Base-by-base conservation (phyloP, 495 filamentous ascomycete genomes). In the Tuber borchii region DNA sequence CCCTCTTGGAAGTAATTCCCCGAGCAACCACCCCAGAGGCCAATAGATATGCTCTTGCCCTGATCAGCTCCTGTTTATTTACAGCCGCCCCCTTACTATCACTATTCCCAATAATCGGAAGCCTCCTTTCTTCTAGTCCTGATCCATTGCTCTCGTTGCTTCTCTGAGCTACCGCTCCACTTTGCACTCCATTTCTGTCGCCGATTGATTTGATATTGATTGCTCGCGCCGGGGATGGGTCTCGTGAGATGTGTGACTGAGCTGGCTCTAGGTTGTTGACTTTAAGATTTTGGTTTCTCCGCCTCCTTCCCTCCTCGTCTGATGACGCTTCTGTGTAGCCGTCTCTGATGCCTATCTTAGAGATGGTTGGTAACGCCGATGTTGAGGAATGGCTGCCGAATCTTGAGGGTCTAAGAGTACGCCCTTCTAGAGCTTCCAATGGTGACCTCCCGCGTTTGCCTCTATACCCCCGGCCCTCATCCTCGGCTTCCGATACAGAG, bases 11-110 rank as follows among this genome's bases (percentile, higher is more conserved):
- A 17, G 76, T 73, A 65, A 82, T 81, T 2, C 74, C 73, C 22
- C 80, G 72, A 37, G 79, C 79, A 16, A 82, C 43, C 26, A 82
- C 76, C 16, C 80, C 80, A 22, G 79, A 68, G 20, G 76, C 72
- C 37, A 78, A 71, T 16, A 81, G 45, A 39, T 71, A 70, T n/a
- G 74, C 76, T 16, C 71, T 75, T 12, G 79, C 79, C 39, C 73
- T 73, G 45, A 77, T 74, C 22, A 81, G 71, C 51, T 79, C 79
- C 42, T 71, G 69, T n/a, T 80, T 72, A 20, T 72, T 81, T 10
- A 74, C 77, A 19, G 42, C 69, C 22, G 31, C 20, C 26, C 17
- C 39, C n/a, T 46, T 74, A 16, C n/a, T 44, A 37, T 22, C 69
- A 46, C 19, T 69, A 69, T 51, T 65, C 65, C 20, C 37, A n/a